Conservation (phyloP, 2,329 filamentous ascomycete genomes). For the Neocucurbitaria cava region DNA sequence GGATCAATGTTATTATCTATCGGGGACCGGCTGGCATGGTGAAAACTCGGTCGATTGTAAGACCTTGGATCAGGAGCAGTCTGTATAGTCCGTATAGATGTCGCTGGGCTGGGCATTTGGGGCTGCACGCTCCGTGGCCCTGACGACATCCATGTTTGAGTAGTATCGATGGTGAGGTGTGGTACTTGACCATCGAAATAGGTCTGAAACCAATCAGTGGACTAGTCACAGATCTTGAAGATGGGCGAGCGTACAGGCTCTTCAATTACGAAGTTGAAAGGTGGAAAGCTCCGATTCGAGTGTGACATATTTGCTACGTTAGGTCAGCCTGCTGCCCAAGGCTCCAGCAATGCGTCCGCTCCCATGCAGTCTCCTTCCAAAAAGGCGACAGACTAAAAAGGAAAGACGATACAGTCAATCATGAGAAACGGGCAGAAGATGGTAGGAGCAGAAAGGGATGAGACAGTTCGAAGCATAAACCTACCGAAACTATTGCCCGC, state of each 20-base stretch:
- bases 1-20: constrained; percentile 10
- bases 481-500: constrained; percentile 18
- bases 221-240: not conserved
- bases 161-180: constrained; percentile 14
- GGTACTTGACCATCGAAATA: constrained; percentile 12
- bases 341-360: constrained; percentile 5
- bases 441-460: constrained; percentile 6
- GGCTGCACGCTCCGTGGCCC: constrained; percentile 19
- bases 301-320: constrained; percentile 37
- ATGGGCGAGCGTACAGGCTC: constrained; percentile 11
- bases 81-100: constrained; percentile 16
- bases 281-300: constrained; percentile 16
- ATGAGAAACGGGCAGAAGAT: not conserved
- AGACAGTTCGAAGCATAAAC: constrained; percentile 9
- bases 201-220: constrained; percentile 13
- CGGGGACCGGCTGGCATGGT: constrained; percentile 9
- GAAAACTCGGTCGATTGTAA: constrained; percentile 7
- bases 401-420: not conserved
- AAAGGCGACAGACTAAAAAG: not conserved
- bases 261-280: constrained; percentile 23
- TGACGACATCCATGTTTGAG: constrained; percentile 28
- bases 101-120: constrained; percentile 25
- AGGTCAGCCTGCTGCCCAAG: constrained; percentile 32
- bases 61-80: constrained; percentile 14
- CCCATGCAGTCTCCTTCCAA: not conserved